phyloP scores from a whole-genome alignment of 805 yeast genomes.

The Priceomyces medius region DNA sequence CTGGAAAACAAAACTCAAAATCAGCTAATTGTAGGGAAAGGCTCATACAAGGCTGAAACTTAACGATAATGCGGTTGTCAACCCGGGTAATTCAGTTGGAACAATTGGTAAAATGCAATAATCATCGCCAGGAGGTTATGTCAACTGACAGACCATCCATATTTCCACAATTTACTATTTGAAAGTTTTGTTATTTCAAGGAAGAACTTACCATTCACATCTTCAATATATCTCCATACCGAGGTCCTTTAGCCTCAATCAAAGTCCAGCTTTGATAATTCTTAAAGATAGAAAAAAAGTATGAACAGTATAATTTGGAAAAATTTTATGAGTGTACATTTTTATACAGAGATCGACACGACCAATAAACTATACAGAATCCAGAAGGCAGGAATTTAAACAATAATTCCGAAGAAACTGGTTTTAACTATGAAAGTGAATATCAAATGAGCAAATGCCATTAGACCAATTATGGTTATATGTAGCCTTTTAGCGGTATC shows the following conservation, averaged over 20 bases:
- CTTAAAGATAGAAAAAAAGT: background rate
- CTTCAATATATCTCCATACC: conserved; percentile 1
- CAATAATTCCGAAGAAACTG: conserved; percentile 52
- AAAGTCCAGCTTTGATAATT: background rate
- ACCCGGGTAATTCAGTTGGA: conserved; percentile 51
- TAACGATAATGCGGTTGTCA: conserved; percentile 51
- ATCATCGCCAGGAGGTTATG: conserved; percentile 35
- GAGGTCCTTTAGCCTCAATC: background rate
- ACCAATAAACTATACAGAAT: conserved; percentile 4
- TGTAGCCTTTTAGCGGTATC: conserved; percentile 31
- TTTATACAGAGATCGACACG: conserved; percentile 5
- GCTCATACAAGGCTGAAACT: conserved; percentile 57
- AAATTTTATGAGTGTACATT: background rate
- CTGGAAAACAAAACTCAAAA: background rate
- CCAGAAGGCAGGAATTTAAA: background rate
- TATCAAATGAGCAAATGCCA: conserved; percentile 51
- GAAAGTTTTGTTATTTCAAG: background rate
- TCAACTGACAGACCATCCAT: background rate
- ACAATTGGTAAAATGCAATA: conserved; percentile 51
- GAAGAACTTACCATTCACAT: conserved; percentile 1
- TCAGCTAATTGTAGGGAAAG: conserved; percentile 2
- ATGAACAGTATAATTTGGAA: background rate
- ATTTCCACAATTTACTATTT: background rate
- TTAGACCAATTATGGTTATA: conserved; percentile 34
- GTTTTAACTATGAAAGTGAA: conserved; percentile 66